A percentile compares a stretch with the other conserved stretches of the same genome.
phyloP scores from a whole-genome alignment of 1,284 basidiomycete genomes.

The Uromyces viciae-fabae region DNA sequence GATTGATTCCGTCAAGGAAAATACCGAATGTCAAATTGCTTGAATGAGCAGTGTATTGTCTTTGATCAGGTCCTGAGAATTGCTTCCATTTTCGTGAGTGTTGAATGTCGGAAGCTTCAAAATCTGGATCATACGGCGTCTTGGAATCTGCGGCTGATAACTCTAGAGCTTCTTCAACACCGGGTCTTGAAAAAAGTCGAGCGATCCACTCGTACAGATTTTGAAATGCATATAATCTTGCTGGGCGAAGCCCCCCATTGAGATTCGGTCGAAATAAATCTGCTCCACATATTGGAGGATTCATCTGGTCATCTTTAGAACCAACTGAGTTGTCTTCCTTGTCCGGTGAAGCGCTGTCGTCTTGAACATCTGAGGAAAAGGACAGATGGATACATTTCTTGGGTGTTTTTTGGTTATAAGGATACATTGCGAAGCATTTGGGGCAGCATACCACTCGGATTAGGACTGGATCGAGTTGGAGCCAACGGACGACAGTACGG shows the following conservation, averaged over 20 bases:
- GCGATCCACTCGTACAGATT: not conserved
- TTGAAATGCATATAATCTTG: not conserved
- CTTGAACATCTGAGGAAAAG: too few species aligned
- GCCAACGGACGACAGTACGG: not conserved
- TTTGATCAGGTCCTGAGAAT: not conserved
- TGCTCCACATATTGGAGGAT: not conserved
- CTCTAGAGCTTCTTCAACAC: slow-evolving; percentile 23
- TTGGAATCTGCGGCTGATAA: not conserved
- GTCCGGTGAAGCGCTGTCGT: not conserved
- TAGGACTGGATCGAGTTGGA: not conserved
- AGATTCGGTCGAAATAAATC: not conserved
- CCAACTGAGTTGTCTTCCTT: not conserved
- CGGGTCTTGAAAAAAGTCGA: not conserved
- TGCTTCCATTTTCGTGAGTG: slow-evolving; percentile 7
- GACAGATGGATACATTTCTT: not conserved
- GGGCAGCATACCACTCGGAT: not conserved
- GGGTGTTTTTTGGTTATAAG: not conserved
- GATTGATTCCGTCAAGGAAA: slow-evolving; percentile 31
- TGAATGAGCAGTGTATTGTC: not conserved
- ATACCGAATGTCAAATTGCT: slow-evolving; percentile 22
- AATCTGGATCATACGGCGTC: too few species aligned
- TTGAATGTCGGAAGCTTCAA: not conserved
- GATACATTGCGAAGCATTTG: slow-evolving; percentile 21
- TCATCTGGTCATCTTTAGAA: not conserved
- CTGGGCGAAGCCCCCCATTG: not conserved